Evolutionary conservation across 495 filamentous ascomycete species (phyloP).

Genomic region (Penicillium simplicissimum): DNA sequence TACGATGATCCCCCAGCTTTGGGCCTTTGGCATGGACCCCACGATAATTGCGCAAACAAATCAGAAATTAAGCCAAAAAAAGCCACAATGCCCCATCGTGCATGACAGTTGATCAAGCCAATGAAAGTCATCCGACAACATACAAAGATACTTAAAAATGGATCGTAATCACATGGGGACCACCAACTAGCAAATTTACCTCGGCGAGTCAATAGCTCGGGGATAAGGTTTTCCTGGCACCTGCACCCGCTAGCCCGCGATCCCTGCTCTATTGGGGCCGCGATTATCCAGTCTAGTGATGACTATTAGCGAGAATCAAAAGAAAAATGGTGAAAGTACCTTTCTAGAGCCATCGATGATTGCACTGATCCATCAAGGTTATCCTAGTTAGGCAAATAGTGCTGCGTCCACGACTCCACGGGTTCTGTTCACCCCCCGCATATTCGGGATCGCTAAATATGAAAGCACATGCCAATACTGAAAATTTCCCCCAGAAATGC

Average conservation of each 20-base stretch:
- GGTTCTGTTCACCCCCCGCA: background rate
- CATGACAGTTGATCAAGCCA: background rate
- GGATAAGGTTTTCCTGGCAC: constrained; percentile 2
- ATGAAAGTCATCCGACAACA: too few species aligned
- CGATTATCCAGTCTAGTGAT: background rate
- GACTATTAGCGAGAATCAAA: background rate
- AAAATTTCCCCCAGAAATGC: background rate
- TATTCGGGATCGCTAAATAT: background rate
- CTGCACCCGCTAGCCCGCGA: constrained; percentile 2
- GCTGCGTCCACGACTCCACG: background rate
- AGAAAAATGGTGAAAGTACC: too few species aligned
- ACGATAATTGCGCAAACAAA: background rate
- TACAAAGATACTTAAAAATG: background rate
- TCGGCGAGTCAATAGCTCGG: background rate
- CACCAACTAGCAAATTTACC: background rate
- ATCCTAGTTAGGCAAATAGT: background rate
- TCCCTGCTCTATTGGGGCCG: background rate
- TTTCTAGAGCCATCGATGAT: too few species aligned
- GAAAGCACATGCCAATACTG: constrained; percentile 7
- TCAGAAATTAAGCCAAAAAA: background rate
- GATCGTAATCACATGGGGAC: background rate
- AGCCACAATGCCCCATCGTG: background rate
- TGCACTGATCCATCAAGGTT: too few species aligned
- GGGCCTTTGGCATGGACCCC: background rate
- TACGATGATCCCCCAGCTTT: background rate